Conservation (phyloP, 2,329 filamentous ascomycete species). For the Onygenales sp. region DNA sequence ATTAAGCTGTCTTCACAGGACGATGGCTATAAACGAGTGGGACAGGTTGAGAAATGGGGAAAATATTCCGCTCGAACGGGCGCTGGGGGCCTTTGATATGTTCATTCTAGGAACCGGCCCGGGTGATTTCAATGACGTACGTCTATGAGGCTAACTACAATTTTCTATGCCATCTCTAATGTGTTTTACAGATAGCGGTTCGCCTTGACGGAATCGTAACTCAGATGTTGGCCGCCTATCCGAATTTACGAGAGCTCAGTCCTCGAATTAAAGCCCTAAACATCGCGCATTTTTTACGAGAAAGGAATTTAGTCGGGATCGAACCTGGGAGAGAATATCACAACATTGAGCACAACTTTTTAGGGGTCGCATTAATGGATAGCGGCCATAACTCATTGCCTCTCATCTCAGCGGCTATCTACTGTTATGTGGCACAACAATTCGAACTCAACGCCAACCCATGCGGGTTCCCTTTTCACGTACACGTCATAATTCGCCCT, state of each 20-base stretch:
- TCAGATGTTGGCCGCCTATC: conserved; percentile 45
- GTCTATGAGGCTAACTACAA: conserved; percentile 14
- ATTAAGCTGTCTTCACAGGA: conserved; percentile 71
- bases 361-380: conserved; percentile 69
- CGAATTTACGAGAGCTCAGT: conserved; percentile 46
- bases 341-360: conserved; percentile 75
- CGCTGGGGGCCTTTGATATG: conserved; percentile 76
- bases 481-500: conserved; percentile 67
- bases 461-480: conserved; percentile 75
- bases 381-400: conserved; percentile 70
- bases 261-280: conserved; percentile 58
- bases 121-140: conserved; percentile 65
- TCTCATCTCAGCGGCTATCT: conserved; percentile 79
- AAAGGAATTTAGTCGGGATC: conserved; percentile 60
- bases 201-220: conserved; percentile 56
- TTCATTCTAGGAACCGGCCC: conserved; percentile 67
- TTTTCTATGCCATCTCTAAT: conserved; percentile 9
- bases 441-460: conserved; percentile 68
- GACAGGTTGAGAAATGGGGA: conserved; percentile 43
- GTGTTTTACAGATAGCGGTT: conserved; percentile 43
- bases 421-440: conserved; percentile 65
- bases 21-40: conserved; percentile 73
- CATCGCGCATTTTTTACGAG: conserved; percentile 60
- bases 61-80: conserved; percentile 57
- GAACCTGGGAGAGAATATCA: conserved; percentile 62